A percentile compares a stretch with the other conserved stretches of the same genome.
Conservation (phyloP, 2,329 filamentous ascomycete species). For the Acrodontium crateriforme region DNA sequence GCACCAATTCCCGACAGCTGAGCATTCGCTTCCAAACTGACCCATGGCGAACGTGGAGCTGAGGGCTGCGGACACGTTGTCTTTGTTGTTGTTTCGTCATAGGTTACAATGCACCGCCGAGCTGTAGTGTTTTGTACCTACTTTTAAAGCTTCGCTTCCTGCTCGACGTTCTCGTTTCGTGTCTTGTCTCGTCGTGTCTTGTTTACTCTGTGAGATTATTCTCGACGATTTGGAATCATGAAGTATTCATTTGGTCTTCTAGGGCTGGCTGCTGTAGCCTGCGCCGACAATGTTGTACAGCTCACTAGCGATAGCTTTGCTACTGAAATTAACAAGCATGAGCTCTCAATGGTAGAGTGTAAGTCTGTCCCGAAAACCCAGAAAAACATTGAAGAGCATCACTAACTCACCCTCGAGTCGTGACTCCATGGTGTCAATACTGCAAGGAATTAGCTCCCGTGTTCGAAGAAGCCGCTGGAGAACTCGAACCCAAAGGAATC, state of each 20-base stretch:
- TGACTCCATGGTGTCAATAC: conserved; percentile 92
- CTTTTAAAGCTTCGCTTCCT: no score
- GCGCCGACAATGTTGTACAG: conserved; percentile 66
- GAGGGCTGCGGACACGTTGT: no score
- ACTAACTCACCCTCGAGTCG: conserved; percentile 53
- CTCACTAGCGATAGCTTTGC: conserved; percentile 80
- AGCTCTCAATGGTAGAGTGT: conserved; percentile 91
- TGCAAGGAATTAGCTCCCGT: conserved; percentile 95
- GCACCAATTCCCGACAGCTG: no score
- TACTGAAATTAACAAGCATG: conserved; percentile 70
- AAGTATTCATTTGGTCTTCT: conserved; percentile 27
- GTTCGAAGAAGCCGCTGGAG: conserved; percentile 75
- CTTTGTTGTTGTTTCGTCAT: no score
- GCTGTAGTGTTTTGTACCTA: no score
- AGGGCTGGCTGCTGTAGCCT: conserved; percentile 45
- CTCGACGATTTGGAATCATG: no score
- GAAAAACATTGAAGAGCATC: conserved; percentile 2
- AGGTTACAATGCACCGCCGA: no score
- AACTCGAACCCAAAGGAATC: conserved; percentile 78
- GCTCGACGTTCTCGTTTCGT: no score
- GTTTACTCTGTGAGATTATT: no score
- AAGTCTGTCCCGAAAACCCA: conserved; percentile 36
- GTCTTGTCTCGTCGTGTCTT: no score
- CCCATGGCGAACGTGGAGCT: no score
- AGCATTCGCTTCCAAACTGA: no score